Evolutionary conservation across 306 rosid genomes (phyloP).

Genomic region (Rosa rugosa): DNA sequence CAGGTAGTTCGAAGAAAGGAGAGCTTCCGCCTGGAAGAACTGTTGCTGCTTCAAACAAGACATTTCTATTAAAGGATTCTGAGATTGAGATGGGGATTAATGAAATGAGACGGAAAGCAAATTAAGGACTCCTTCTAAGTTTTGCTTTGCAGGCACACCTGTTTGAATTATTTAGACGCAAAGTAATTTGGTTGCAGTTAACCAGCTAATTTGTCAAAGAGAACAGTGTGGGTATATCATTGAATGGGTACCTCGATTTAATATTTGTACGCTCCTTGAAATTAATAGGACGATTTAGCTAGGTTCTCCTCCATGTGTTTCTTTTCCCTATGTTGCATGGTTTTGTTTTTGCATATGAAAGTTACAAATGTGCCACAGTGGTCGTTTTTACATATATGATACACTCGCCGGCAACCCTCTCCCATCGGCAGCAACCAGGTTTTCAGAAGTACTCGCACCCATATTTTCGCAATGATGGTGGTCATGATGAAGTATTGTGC

Average conservation of each 20-base stretch:
- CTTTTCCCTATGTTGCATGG: neutral
- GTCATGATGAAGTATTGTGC: neutral
- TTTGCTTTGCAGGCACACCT: neutral
- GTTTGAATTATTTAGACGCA: slow-evolving; percentile 17
- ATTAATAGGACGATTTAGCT: neutral
- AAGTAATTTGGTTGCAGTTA: slow-evolving; percentile 21
- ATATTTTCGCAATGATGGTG: neutral
- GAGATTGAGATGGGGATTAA: slow-evolving; percentile 82
- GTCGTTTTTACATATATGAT: too few relatives aligned
- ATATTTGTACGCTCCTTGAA: neutral
- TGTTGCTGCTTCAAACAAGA: slow-evolving; percentile 26
- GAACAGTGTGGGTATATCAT: too few relatives aligned
- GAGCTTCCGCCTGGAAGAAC: slow-evolving; percentile 95
- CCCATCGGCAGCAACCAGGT: neutral
- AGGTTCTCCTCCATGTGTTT: neutral
- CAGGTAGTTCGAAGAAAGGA: slow-evolving; percentile 74
- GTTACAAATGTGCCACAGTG: neutral
- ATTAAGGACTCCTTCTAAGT: slow-evolving; percentile 35
- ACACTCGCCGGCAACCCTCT: neutral
- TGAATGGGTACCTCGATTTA: too few relatives aligned
- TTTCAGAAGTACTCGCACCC: neutral
- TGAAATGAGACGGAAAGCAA: slow-evolving; percentile 63
- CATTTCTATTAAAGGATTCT: slow-evolving; percentile 65
- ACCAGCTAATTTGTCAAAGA: neutral
- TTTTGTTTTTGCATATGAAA: neutral